Conservation (phyloP, 2,329 filamentous ascomycete genomes). For the Cladosporium sp. region DNA sequence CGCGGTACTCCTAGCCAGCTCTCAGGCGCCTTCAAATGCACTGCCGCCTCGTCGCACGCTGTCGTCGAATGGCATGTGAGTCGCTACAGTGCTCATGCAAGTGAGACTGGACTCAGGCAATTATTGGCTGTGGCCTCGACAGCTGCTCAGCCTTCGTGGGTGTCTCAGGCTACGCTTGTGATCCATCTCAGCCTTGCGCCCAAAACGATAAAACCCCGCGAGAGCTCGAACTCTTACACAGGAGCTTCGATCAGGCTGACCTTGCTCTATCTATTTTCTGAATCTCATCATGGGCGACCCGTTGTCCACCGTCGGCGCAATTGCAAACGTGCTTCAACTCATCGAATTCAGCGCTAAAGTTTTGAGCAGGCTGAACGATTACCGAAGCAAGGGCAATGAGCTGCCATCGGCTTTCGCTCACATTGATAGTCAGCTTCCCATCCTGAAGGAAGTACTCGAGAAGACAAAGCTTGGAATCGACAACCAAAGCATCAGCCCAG, state of each 20-base stretch:
- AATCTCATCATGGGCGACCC: conserved; percentile 4
- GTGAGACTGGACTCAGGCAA: neutral
- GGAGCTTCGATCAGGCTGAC: too few species aligned
- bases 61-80: too few species aligned
- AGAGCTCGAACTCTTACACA: neutral
- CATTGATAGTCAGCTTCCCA: conserved; percentile 3
- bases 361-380: conserved; percentile 1
- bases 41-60: too few species aligned
- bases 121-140: neutral
- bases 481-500: neutral
- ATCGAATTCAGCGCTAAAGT: conserved; percentile 6
- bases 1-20: too few species aligned
- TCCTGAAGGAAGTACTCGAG: neutral
- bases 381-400: conserved; percentile 1
- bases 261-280: neutral
- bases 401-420: conserved; percentile 1
- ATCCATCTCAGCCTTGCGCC: neutral
- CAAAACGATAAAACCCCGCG: neutral
- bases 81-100: neutral
- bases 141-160: neutral
- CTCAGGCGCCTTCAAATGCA: too few species aligned
- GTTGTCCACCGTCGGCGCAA: neutral
- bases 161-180: neutral
- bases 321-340: conserved; percentile 4
- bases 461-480: neutral